Percentiles rank a stretch among this genome's conserved stretches.
phyloP scores from a whole-genome alignment of 371 early-diverging fungal genomes.

The Syncephalastrum sp. region DNA sequence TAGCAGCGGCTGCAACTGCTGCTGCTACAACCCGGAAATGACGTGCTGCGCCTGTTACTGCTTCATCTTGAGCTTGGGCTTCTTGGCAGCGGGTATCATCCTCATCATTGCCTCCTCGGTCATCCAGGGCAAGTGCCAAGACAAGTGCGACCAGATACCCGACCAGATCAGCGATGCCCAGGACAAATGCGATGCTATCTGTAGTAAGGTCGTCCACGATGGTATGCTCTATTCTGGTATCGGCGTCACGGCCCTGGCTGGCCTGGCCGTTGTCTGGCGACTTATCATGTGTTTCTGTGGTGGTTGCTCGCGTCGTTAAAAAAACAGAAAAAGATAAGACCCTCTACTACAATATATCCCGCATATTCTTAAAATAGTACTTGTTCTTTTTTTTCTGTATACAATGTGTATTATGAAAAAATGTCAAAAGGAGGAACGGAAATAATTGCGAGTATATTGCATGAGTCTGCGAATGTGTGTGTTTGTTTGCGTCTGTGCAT shows the following conservation, averaged over 20 bases:
- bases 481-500: too few species aligned
- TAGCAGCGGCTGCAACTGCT: constrained; percentile 17
- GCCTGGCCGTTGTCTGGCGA: constrained; percentile 25
- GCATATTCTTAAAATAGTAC: too few species aligned
- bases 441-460: neutral
- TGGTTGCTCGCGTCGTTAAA: constrained; percentile 12
- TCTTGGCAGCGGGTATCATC: constrained; percentile 25
- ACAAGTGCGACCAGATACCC: constrained; percentile 15
- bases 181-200: constrained; percentile 20
- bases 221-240: constrained; percentile 28
- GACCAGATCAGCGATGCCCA: constrained; percentile 10
- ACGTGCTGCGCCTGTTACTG: constrained; percentile 31
- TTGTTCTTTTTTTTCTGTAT: neutral
- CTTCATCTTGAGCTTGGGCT: constrained; percentile 22
- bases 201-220: constrained; percentile 27
- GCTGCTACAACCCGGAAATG: constrained; percentile 26
- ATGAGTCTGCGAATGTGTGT: too few species aligned
- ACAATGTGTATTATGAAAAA: neutral
- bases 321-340: neutral
- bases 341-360: neutral
- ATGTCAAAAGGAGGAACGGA: neutral
- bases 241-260: constrained; percentile 26
- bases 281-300: constrained; percentile 25
- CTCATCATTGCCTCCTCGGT: constrained; percentile 25
- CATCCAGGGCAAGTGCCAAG: constrained; percentile 20